phyloP scores from a whole-genome alignment of 768 basidiomycete genomes.

The Mycena galericulata region DNA sequence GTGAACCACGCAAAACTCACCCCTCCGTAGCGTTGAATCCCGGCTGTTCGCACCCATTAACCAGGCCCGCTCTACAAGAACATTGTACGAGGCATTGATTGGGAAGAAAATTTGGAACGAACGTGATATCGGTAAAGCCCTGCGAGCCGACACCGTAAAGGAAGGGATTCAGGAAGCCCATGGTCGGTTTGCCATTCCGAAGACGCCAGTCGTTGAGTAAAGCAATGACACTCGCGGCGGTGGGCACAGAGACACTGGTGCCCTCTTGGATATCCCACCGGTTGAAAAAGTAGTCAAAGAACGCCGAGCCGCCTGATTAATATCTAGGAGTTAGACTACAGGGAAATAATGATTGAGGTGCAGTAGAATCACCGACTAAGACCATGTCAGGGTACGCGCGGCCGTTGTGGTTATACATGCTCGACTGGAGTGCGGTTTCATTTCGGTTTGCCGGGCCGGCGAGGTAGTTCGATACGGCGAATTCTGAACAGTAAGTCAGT shows the following conservation, averaged over 20 bases:
- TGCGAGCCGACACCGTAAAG: conserved; percentile 45
- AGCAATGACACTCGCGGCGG: conserved; percentile 51
- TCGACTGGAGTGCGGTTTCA: conserved; percentile 32
- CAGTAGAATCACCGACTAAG: conserved; percentile 40
- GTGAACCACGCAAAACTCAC: background rate
- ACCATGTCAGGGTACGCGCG: conserved; percentile 52
- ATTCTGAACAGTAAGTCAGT: conserved; percentile 1
- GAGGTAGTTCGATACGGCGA: conserved; percentile 37
- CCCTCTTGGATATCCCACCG: conserved; percentile 43
- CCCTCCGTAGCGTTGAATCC: conserved; percentile 34
- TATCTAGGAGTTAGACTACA: background rate
- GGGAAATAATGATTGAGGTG: conserved; percentile 46
- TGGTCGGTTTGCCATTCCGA: conserved; percentile 41
- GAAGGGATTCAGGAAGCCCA: conserved; percentile 55
- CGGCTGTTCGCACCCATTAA: conserved; percentile 47
- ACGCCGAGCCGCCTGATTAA: conserved; percentile 37
- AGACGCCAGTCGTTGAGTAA: conserved; percentile 58
- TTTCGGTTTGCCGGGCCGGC: conserved; percentile 37
- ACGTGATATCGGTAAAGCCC: conserved; percentile 52
- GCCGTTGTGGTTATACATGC: conserved; percentile 48
- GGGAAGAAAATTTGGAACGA: conserved; percentile 50
- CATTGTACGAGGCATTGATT: background rate
- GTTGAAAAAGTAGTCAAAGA: conserved; percentile 49
- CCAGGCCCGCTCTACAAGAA: conserved; percentile 44
- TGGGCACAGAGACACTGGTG: conserved; percentile 53